A percentile compares a stretch with the other conserved stretches of the same genome.
Conservation (phyloP, 2,329 filamentous ascomycete genomes). For the Apiospora malaysiana region DNA sequence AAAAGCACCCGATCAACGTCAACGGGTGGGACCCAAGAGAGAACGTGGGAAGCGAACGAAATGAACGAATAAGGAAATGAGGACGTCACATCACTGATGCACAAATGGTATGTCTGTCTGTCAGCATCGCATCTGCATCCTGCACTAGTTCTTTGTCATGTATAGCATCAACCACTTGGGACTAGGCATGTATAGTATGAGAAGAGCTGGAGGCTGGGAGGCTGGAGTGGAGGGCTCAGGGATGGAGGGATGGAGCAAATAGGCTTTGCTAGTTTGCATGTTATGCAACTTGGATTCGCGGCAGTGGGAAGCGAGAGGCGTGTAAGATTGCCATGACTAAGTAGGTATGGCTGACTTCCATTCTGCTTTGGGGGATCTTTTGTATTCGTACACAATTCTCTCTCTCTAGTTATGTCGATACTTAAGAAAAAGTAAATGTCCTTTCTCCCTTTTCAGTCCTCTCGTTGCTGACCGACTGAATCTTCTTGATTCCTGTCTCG, state of each 20-base stretch:
- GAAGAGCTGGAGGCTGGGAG: neutral
- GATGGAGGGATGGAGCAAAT: neutral
- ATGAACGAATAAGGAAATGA: neutral
- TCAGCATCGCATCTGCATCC: neutral
- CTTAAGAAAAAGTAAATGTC: neutral
- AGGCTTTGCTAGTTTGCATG: neutral
- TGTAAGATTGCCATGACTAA: conserved; percentile 14
- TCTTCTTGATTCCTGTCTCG: neutral
- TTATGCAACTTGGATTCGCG: neutral
- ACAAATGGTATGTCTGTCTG: neutral
- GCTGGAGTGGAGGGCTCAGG: neutral
- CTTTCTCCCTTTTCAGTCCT: neutral
- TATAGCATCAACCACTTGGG: conserved; percentile 13
- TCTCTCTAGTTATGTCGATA: conserved; percentile 3
- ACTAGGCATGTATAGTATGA: neutral
- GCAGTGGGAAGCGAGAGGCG: conserved; percentile 1
- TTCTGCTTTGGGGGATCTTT: conserved; percentile 3
- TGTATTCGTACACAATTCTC: conserved; percentile 4
- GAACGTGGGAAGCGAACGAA: neutral
- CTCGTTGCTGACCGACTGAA: neutral
- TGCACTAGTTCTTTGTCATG: neutral
- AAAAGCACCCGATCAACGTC: neutral
- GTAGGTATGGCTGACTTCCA: conserved; percentile 7
- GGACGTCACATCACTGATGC: neutral
- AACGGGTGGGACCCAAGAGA: neutral